phyloP scores from a whole-genome alignment of 2,329 filamentous ascomycete genomes.

The Penicillium sp. region DNA sequence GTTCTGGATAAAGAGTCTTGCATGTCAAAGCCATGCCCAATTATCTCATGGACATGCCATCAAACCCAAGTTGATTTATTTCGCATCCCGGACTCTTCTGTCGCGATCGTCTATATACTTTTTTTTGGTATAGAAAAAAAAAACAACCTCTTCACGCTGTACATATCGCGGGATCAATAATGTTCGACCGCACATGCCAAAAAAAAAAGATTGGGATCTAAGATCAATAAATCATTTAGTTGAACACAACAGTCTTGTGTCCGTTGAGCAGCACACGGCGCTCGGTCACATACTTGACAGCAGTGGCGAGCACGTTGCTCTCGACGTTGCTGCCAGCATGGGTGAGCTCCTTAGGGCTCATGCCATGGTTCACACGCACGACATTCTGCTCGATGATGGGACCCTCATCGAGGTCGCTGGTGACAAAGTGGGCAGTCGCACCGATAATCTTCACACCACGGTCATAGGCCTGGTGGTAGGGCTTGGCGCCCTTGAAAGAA shows the following conservation, averaged over 20 bases:
- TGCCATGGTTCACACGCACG: slow-evolving; percentile 74
- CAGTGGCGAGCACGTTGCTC: slow-evolving; percentile 79
- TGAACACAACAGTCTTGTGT: slow-evolving; percentile 80
- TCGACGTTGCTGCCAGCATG: slow-evolving; percentile 84
- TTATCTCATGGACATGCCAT: slow-evolving; percentile 2
- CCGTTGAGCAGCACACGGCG: slow-evolving; percentile 78
- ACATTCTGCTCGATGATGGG: slow-evolving; percentile 89
- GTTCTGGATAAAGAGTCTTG: neutral
- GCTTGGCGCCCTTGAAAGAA: slow-evolving; percentile 85
- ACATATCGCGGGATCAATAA: neutral
- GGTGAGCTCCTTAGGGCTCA: slow-evolving; percentile 76
- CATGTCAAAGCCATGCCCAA: neutral
- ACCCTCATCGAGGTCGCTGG: slow-evolving; percentile 82
- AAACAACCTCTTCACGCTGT: neutral
- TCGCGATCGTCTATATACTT: slow-evolving; percentile 7
- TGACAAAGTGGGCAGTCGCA: slow-evolving; percentile 85
- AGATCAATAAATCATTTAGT: slow-evolving; percentile 39
- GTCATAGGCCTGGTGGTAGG: slow-evolving; percentile 87
- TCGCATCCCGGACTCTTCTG: neutral
- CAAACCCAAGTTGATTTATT: neutral
- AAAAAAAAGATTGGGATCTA: neutral
- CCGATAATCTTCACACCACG: slow-evolving; percentile 88
- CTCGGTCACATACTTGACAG: slow-evolving; percentile 85
- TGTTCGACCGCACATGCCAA: neutral
- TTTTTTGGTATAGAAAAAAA: slow-evolving; percentile 1